Conservation (phyloP, 768 basidiomycete species). For the Gloeopeniophorella convolvens region DNA sequence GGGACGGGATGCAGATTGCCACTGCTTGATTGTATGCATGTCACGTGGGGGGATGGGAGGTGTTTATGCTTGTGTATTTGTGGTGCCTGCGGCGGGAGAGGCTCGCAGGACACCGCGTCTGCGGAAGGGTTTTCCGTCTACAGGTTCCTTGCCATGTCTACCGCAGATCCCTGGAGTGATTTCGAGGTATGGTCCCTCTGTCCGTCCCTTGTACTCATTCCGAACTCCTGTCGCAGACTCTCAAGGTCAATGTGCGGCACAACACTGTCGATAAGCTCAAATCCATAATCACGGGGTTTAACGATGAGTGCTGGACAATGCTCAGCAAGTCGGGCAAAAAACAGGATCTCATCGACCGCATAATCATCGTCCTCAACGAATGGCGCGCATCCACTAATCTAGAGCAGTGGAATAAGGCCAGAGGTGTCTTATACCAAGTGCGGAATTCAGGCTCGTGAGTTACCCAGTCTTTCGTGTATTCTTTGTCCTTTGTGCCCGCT, state of each 20-base stretch:
- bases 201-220: constrained; percentile 8
- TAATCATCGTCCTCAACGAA: constrained; percentile 48
- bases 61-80: constrained; percentile 33
- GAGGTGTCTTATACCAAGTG: constrained; percentile 60
- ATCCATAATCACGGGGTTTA: constrained; percentile 69
- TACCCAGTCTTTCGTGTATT: constrained; percentile 16
- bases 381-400: constrained; percentile 52
- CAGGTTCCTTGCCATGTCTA: constrained; percentile 45
- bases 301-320: constrained; percentile 66
- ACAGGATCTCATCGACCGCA: constrained; percentile 79
- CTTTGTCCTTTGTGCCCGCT: neutral
- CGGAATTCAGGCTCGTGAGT: constrained; percentile 63
- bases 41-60: constrained; percentile 6
- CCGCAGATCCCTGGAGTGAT: constrained; percentile 57
- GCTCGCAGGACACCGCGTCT: neutral
- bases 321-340: constrained; percentile 79
- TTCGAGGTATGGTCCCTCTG: constrained; percentile 57
- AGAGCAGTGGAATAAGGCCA: constrained; percentile 67
- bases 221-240: constrained; percentile 37
- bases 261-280: constrained; percentile 86
- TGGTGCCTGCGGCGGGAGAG: neutral
- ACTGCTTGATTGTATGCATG: neutral
- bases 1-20: neutral
- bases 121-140: no score
- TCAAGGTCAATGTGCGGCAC: constrained; percentile 62